Base-by-base conservation (phyloP, 306 rosid genomes). In the Senna siamea region DNA sequence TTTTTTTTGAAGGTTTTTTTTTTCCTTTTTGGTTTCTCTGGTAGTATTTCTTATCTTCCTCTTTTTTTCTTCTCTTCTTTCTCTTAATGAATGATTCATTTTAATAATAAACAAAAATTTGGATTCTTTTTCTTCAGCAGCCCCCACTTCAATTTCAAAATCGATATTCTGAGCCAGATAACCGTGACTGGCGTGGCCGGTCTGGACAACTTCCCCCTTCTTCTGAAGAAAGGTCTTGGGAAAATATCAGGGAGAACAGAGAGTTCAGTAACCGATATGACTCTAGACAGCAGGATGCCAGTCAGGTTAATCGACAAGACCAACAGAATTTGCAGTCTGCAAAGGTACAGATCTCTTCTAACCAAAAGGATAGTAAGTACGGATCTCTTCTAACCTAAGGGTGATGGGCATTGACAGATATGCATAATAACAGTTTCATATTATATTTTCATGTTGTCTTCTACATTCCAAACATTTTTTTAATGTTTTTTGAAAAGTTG, bases 141-240 rank as follows among this genome's bases (percentile, higher is more conserved):
- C 77, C 81, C 28, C 80, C 79, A 13, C 73, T 32, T 58, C 92
- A 76, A 60, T 47, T 79, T 62, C 92, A 82, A 41, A 72, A 35
- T 73, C 92, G 89, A 53, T 88, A 88, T 75, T 30, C 86, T 60
- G 96, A 92, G 85, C 89, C 88, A 41, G 97, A 92, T 72, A 78
- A 53, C 54, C 90, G 96, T 58, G 93, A 89, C 74, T 92, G 97
- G 97, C 97, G 82, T 77, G 89, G 83, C 70, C 93, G 96, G 2
- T 75, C 93, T 75, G 89, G 87, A 13, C 88, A 82, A 66, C 43
- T 79, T 78, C 73, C 93, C 66, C 13, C 88, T 26, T 40, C 82
- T 52, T 40, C 82, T 52, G 85, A 90, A 43, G 92, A 89, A 26
- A 86, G 84, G 73, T 85, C 92, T 53, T 79, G 89, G 92, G 89